Percentiles rank a stretch among this genome's conserved stretches.
Evolutionary conservation across 2,329 filamentous ascomycete genomes (phyloP).

Genomic region (Pseudocercospora pini-densiflorae): DNA sequence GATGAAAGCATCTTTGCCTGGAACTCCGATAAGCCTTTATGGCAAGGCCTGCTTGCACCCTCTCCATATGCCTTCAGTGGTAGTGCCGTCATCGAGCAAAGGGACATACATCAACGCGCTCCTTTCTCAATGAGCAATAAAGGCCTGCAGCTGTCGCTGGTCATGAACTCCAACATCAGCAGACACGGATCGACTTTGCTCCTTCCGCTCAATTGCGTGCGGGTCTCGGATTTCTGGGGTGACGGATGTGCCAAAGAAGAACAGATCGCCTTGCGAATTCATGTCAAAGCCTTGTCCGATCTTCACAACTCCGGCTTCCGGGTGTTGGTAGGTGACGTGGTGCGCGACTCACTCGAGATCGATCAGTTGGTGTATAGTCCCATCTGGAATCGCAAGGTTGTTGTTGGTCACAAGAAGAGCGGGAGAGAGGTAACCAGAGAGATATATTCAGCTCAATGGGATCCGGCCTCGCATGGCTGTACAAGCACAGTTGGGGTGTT

Average conservation of each 20-base stretch:
- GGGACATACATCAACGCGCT: not conserved
- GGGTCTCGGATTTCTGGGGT: not conserved
- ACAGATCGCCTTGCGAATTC: not conserved
- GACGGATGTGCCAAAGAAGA: not conserved
- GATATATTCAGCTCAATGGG: constrained; percentile 2
- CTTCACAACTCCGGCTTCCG: not conserved
- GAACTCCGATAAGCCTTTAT: not conserved
- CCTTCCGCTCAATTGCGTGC: not conserved
- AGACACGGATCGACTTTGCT: not conserved
- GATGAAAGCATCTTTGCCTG: constrained; percentile 16
- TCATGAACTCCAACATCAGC: too few species aligned
- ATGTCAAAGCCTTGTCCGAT: not conserved
- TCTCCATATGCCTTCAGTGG: not conserved
- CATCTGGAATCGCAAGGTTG: not conserved
- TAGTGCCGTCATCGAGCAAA: not conserved
- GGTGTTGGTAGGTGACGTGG: not conserved
- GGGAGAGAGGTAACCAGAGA: not conserved
- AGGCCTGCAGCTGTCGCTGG: not conserved
- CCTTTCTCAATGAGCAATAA: not conserved
- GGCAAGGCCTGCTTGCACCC: not conserved
- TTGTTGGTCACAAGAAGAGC: not conserved
- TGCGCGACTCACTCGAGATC: not conserved
- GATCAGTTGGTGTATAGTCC: not conserved
- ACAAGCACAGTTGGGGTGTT: constrained; percentile 11
- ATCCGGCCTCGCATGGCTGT: not conserved